A percentile compares a stretch with the other conserved stretches of the same genome.
Evolutionary conservation across 2,329 filamentous ascomycete genomes (phyloP).

Genomic region (Pyrenophora seminiperda): DNA sequence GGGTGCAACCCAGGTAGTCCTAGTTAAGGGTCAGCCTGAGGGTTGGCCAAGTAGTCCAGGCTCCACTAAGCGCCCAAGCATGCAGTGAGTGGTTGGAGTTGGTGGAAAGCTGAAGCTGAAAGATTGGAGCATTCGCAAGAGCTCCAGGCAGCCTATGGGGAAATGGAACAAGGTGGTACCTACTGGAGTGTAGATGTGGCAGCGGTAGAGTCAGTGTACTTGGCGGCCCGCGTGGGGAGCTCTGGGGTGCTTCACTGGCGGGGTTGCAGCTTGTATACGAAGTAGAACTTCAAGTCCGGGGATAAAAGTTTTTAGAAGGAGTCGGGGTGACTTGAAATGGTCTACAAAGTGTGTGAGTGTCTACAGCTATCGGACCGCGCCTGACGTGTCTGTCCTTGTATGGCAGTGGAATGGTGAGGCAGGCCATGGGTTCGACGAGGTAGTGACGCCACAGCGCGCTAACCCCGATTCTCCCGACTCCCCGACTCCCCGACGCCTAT

Average conservation of each 20-base stretch:
- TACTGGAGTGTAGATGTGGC: background rate
- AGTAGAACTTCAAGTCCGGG: no score
- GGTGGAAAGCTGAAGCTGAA: constrained; percentile 20
- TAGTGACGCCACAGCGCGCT: constrained; percentile 31
- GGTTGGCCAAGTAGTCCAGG: constrained; percentile 5
- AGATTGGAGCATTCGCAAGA: constrained; percentile 2
- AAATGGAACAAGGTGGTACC: background rate
- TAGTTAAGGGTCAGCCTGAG: constrained; percentile 17
- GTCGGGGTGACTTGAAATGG: background rate
- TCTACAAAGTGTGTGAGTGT: background rate
- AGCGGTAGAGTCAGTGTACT: constrained; percentile 11
- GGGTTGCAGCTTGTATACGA: constrained; percentile 13
- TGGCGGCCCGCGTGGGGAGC: constrained; percentile 19
- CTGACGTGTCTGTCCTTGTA: constrained; percentile 44
- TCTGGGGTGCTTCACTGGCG: constrained; percentile 9
- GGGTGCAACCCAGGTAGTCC: constrained; percentile 9
- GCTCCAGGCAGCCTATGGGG: background rate
- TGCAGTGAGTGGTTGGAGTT: constrained; percentile 13
- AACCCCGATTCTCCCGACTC: constrained; percentile 19
- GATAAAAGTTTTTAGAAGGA: background rate
- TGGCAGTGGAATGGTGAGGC: constrained; percentile 36
- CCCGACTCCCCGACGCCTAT: constrained; percentile 15
- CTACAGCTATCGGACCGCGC: constrained; percentile 9
- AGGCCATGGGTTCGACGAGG: constrained; percentile 11
- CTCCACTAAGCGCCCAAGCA: constrained; percentile 5